A percentile compares a stretch with the other conserved stretches of the same genome.
These are phyloP conservation scores for Exophiala dermatitidis DNA, from an alignment of 2,329 filamentous ascomycete species.

Conservation along the genomic window DNA sequence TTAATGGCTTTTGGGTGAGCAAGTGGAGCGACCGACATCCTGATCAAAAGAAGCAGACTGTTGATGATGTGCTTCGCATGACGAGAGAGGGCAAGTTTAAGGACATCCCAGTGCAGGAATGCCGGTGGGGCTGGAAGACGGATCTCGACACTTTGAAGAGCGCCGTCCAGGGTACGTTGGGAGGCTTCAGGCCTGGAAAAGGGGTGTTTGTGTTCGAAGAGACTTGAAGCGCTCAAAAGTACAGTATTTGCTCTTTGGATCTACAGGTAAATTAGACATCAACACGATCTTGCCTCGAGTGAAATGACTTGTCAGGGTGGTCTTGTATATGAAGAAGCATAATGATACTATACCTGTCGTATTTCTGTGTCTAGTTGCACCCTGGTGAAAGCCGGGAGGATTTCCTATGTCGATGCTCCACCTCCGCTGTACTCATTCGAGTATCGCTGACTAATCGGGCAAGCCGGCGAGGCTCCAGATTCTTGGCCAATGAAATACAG, in stretches of 20 bases:
- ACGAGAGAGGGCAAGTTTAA: slow-evolving; percentile 69
- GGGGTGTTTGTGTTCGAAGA: slow-evolving; percentile 75
- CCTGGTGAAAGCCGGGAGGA: no score
- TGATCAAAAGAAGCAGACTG: slow-evolving; percentile 65
- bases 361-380: no score
- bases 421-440: not conserved
- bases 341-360: no score
- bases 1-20: slow-evolving; percentile 92
- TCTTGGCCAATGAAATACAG: not conserved
- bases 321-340: no score
- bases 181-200: slow-evolving; percentile 81
- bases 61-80: slow-evolving; percentile 75
- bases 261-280: no score
- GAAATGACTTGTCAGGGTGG: no score
- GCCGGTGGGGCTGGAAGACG: slow-evolving; percentile 78
- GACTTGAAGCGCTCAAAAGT: not conserved
- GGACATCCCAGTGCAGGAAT: slow-evolving; percentile 73
- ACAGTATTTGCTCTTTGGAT: no score
- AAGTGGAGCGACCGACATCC: slow-evolving; percentile 74
- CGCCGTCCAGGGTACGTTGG: slow-evolving; percentile 73
- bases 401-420: not conserved
- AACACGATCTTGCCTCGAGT: no score
- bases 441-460: not conserved
- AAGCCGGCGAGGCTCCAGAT: not conserved
- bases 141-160: slow-evolving; percentile 59